Evolutionary conservation across 805 yeast species (phyloP).

Genomic region (Starmerella khaoyaiensis): DNA sequence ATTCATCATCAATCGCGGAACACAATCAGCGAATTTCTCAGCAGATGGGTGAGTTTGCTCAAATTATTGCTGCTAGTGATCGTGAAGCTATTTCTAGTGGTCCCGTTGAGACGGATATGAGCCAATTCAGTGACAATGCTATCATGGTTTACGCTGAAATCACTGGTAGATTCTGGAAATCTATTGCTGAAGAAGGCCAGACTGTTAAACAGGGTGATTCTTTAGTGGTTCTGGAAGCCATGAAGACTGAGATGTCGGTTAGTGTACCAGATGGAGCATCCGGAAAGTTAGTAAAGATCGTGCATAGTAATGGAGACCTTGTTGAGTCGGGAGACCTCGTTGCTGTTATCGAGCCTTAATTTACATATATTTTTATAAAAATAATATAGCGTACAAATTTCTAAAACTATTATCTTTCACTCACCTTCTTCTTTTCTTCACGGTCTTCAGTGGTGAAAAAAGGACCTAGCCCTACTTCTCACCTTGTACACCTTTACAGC

Average conservation of each 20-base stretch:
- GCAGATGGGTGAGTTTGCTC: constrained; percentile 75
- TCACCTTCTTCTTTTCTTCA: no score
- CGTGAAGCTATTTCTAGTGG: constrained; percentile 23
- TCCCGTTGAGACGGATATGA: constrained; percentile 30
- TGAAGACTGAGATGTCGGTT: constrained; percentile 96
- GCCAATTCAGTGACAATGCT: constrained; percentile 62
- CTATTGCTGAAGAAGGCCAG: constrained; percentile 69
- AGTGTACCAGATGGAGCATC: constrained; percentile 37
- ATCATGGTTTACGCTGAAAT: constrained; percentile 82
- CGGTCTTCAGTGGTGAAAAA: no score
- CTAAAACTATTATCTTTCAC: no score
- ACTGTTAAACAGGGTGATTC: constrained; percentile 61
- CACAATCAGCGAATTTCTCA: constrained; percentile 39
- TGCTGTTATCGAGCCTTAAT: constrained; percentile 50
- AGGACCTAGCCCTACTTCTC: no score
- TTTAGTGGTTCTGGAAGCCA: constrained; percentile 83
- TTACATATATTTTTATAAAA: not conserved
- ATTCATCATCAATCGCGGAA: constrained; percentile 54
- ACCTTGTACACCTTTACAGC: no score
- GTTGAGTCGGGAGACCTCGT: constrained; percentile 94
- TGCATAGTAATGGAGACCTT: constrained; percentile 83
- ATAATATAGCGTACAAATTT: no score
- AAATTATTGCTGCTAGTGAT: constrained; percentile 47
- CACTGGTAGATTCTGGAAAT: constrained; percentile 94
- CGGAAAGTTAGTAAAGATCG: constrained; percentile 29